A percentile compares a stretch with the other conserved stretches of the same genome.
Evolutionary conservation across 1,139 yeast species (phyloP).

Genomic region (Geotrichum klebahnii): DNA sequence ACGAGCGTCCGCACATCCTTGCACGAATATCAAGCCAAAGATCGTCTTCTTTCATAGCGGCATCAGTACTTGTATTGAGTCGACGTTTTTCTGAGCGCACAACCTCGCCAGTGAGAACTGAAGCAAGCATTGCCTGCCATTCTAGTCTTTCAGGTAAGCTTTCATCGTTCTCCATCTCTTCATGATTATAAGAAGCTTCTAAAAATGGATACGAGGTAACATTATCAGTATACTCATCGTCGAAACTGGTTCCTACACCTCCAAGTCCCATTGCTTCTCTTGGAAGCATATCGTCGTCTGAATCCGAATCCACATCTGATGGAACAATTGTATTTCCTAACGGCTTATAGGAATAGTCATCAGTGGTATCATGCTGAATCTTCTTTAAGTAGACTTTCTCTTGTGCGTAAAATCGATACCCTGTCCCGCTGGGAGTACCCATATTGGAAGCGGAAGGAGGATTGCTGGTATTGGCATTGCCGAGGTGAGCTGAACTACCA

Average conservation of each 20-base stretch:
- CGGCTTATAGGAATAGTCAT: conserved; percentile 47
- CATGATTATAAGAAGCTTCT: conserved; percentile 25
- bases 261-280: conserved; percentile 32
- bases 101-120: conserved; percentile 92
- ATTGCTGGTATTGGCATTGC: not conserved
- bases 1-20: conserved; percentile 72
- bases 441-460: not conserved
- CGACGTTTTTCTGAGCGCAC: conserved; percentile 86
- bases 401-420: conserved; percentile 46
- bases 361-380: conserved; percentile 58
- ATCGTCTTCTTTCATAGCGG: conserved; percentile 50
- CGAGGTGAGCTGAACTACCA: not conserved
- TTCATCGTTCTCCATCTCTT: conserved; percentile 38
- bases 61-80: conserved; percentile 46
- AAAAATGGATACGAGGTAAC: conserved; percentile 29
- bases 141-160: conserved; percentile 76
- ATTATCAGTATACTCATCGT: conserved; percentile 37
- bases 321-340: conserved; percentile 27
- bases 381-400: conserved; percentile 65
- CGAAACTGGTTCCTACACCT: conserved; percentile 38
- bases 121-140: conserved; percentile 92
- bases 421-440: not conserved
- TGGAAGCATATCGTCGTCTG: conserved; percentile 27
- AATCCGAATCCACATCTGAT: conserved; percentile 30
- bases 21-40: conserved; percentile 81